A percentile compares a stretch with the other conserved stretches of the same genome.
Conservation (phyloP, 78 protist species). For the Dictyostelium purpureum region DNA sequence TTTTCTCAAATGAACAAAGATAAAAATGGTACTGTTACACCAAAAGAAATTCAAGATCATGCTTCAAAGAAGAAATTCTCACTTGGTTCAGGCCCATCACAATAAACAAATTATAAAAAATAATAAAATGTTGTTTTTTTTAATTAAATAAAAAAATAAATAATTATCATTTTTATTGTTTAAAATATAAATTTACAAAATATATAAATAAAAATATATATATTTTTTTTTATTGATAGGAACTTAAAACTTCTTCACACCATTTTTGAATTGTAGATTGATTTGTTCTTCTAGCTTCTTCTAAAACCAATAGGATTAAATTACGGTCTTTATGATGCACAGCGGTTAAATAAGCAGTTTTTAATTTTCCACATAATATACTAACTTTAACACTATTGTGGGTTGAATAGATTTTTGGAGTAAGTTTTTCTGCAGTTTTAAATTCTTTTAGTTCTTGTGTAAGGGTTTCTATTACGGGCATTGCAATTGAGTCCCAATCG, state of each 20-base stretch:
- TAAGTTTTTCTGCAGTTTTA: conserved; percentile 40
- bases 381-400: conserved; percentile 30
- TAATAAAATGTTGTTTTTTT: too few relatives aligned
- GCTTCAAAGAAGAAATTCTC: too few relatives aligned
- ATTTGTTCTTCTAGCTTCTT: conserved; percentile 72
- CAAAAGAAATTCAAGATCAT: too few relatives aligned
- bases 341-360: conserved; percentile 71
- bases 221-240: not conserved
- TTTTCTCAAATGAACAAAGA: too few relatives aligned
- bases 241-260: conserved; percentile 58
- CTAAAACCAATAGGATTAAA: conserved; percentile 49
- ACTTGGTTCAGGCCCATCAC: too few relatives aligned
- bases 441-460: conserved; percentile 46
- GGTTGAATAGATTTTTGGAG: conserved; percentile 15
- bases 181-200: too few relatives aligned
- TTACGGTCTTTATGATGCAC: conserved; percentile 48
- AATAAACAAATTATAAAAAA: too few relatives aligned
- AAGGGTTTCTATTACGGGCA: conserved; percentile 35
- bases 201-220: too few relatives aligned
- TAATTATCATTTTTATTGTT: too few relatives aligned
- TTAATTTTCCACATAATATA: conserved; percentile 69
- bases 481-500: conserved; percentile 56
- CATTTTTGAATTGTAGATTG: conserved; percentile 23
- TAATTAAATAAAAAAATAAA: too few relatives aligned
- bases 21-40: too few relatives aligned